A percentile compares a stretch with the other conserved stretches of the same genome.
Evolutionary conservation across 1,284 basidiomycete genomes (phyloP).

Genomic region (Sutorius eximius): DNA sequence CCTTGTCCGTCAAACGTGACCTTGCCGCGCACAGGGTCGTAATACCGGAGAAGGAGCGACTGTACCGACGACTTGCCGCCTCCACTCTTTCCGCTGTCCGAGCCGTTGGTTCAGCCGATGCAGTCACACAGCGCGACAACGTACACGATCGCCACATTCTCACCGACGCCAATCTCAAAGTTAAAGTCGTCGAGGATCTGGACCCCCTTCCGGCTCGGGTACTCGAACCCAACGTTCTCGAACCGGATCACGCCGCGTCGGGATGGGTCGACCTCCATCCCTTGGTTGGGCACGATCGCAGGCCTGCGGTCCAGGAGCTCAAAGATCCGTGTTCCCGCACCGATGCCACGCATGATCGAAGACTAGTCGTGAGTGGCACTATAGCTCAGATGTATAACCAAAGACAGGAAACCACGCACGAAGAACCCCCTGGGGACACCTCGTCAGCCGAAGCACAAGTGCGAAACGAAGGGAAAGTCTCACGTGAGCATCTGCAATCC

Average conservation of each 20-base stretch:
- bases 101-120: conserved; percentile 1
- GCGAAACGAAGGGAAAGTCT: conserved; percentile 33
- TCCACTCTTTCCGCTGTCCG: conserved; percentile 79
- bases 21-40: conserved; percentile 83
- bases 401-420: conserved; percentile 32
- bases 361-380: conserved; percentile 43
- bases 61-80: conserved; percentile 93
- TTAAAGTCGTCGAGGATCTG: conserved; percentile 78
- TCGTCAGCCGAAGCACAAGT: not conserved
- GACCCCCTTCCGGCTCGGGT: conserved; percentile 80
- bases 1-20: conserved; percentile 88
- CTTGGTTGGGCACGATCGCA: conserved; percentile 64
- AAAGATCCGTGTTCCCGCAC: conserved; percentile 91
- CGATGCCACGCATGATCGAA: conserved; percentile 88
- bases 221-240: conserved; percentile 81
- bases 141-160: conserved; percentile 90
- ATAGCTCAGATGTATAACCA: not conserved
- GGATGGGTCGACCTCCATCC: conserved; percentile 52
- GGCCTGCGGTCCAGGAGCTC: conserved; percentile 85
- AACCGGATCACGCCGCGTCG: conserved; percentile 74
- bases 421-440: conserved; percentile 36
- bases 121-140: conserved; percentile 28
- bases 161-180: conserved; percentile 77
- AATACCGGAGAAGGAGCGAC: conserved; percentile 86
- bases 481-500: conserved; percentile 80